phyloP scores from a whole-genome alignment of 2,329 filamentous ascomycete genomes.

The Cordyceps javanica region DNA sequence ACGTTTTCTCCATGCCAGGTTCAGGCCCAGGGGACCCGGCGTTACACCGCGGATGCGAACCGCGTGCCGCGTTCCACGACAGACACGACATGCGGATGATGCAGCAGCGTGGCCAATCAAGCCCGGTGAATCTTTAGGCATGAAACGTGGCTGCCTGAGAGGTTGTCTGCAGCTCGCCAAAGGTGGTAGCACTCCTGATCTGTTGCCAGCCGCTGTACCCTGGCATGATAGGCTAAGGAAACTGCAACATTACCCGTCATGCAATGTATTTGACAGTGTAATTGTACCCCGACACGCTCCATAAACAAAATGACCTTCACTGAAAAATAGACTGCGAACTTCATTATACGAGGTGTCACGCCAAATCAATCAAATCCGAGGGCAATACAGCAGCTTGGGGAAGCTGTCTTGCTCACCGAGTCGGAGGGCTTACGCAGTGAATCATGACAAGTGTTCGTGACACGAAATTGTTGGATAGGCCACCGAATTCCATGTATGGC shows the following conservation, averaged over 20 bases:
- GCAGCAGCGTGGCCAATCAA: neutral
- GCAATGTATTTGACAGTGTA: neutral
- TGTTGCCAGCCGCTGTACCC: neutral
- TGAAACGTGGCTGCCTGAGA: conserved; percentile 9
- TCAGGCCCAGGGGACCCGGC: neutral
- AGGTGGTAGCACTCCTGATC: neutral
- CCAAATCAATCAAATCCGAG: conserved; percentile 1
- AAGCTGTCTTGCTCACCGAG: neutral
- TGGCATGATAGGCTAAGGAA: neutral
- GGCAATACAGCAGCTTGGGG: neutral
- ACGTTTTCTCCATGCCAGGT: neutral
- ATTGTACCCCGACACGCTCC: neutral
- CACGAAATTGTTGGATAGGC: neutral
- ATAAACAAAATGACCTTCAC: no score
- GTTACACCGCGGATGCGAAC: conserved; percentile 5
- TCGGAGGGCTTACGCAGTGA: neutral
- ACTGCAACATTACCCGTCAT: neutral
- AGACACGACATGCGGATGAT: conserved; percentile 1
- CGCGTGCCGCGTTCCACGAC: conserved; percentile 8
- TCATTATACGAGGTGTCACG: conserved; percentile 3
- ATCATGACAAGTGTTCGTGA: neutral
- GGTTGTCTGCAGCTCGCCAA: neutral
- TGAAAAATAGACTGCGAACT: neutral
- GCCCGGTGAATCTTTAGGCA: neutral
- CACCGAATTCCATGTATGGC: neutral